These are phyloP conservation scores for Gentiana straminea DNA, from an alignment of 257 asterid species.

Conservation along the genomic window DNA sequence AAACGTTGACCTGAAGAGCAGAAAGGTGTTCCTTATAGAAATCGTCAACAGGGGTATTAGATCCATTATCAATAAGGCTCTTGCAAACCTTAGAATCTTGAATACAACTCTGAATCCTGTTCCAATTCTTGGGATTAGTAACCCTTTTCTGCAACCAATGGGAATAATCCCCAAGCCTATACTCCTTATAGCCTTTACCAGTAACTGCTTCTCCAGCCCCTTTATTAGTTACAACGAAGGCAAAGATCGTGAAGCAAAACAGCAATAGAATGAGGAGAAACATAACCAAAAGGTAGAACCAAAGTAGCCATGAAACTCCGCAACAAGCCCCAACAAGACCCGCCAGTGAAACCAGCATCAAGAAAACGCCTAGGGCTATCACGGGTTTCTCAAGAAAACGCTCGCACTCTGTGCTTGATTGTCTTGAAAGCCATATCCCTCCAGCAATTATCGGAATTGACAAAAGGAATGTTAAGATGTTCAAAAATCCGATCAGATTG, in stretches of 20 bases:
- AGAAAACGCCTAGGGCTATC: constrained; percentile 64
- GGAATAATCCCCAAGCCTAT: constrained; percentile 68
- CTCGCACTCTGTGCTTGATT: constrained; percentile 69
- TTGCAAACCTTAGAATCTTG: constrained; percentile 55
- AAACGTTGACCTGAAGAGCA: constrained; percentile 56
- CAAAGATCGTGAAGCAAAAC: constrained; percentile 76
- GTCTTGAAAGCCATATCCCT: constrained; percentile 73
- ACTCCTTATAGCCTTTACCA: constrained; percentile 67
- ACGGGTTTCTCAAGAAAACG: constrained; percentile 67
- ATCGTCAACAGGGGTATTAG: constrained; percentile 22
- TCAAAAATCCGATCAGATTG: constrained; percentile 60
- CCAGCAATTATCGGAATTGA: constrained; percentile 78
- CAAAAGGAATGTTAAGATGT: constrained; percentile 46
- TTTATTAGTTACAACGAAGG: constrained; percentile 78
- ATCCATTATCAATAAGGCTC: constrained; percentile 23
- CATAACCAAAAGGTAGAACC: constrained; percentile 75
- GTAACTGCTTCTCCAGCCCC: constrained; percentile 66
- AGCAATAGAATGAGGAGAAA: constrained; percentile 57
- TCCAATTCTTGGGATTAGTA: constrained; percentile 37
- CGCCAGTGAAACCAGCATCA: constrained; percentile 63
- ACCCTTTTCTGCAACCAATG: constrained; percentile 89
- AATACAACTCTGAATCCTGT: constrained; percentile 54
- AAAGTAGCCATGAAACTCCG: constrained; percentile 66
- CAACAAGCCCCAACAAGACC: constrained; percentile 80
- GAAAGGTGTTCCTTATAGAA: constrained; percentile 45